Evolutionary conservation across 495 filamentous ascomycete genomes (phyloP), one percentile per base, ranked within the genome.

Genomic region (Aspergillus coremiiformis): DNA sequence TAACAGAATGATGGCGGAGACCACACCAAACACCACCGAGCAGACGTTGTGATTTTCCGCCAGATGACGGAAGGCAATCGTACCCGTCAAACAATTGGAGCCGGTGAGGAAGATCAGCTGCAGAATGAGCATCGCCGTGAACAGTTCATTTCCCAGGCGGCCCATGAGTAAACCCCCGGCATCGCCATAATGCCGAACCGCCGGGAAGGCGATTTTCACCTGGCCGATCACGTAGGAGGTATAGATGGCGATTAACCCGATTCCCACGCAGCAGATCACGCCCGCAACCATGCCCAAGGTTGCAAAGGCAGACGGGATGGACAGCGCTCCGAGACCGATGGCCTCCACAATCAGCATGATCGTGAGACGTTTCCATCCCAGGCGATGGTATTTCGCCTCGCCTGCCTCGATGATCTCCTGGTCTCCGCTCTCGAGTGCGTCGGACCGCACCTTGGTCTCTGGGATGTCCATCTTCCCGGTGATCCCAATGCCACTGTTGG

Each of bases 141-240:
- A 67, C 5, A 88, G 53, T 55, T 82, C 79, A 42, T 79, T 79
- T 0, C 84, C 84, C 26, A 77, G 69, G 19, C 50, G 61, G 14
- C 83, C 84, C 63, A 80, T 75, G 52, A 87, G 71, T 27, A 89
- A 58, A 12, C 66, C 61, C 3, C 82, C 81, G 9, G 77, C 83
- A 59, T 90, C 84, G 19, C 80, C 78, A 51, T 87, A 84, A 61
- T 82, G 77, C 44, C 75, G 63, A 14, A 89, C 74, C 14, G 81
- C 63, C 0, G 85, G 85, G 59, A 79, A 82, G 51, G 71, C 74
- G 20, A 84, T 39, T 61, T 86, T 87, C 45, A 89, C 79, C 61
- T 86, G 81, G n/a, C 82, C 84, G 53, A 89, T 72, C 35, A 86
- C 72, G 49, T 83, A 85, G 57, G 81, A 80, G 22, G 83, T 84